Evolutionary conservation across 2,329 filamentous ascomycete genomes (phyloP), one percentile per base, ranked within the genome.

Genomic region (Cercospora zeina): DNA sequence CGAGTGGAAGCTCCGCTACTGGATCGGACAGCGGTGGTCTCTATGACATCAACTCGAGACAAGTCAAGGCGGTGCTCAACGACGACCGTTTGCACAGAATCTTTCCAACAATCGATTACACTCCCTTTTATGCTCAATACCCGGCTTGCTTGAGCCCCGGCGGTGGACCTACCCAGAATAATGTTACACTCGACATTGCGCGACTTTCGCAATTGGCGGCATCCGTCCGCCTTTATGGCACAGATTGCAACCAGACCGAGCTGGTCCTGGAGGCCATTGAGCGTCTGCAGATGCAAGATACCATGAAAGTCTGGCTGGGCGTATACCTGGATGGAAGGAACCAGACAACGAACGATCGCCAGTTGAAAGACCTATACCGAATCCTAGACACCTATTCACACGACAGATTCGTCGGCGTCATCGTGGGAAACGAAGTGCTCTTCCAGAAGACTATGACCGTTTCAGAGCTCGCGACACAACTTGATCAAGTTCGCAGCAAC

Each of bases 211-310:
- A 96, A 74, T 81, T 97, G 47, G 96, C 92, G 63, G 93, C 96
- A 74, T 88, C 87, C 2, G 85, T 97, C 53, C 88, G 93, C 7
- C 82, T 97, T 0, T 97, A 97, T 74, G 93, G 93, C 54, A 97
- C 91, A 11, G 93, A 97, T 78, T 97, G 93, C 82, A 97, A 97
- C 77, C 93, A 97, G 77, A 97, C 93, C 0, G 85, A 96, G 76
- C 95, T 97, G 89, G 85, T 96, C 0, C 80, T 97, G 8, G 88
- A 95, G 70, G 88, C 93, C 19, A 88, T 97, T 69, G 82, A 90
- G 61, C 83, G 83, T 55, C 82, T 97, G 11, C 82, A 88, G 57
- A 79, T 97, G 69, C 80, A 76, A 30, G 83, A 89, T 59, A 82
- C 85, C 61, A 86, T 96, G 80, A 96, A 96, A 76, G 81, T 97